Base-by-base conservation (phyloP, 2,329 filamentous ascomycete genomes). In the Sphaerulina vaccinii region DNA sequence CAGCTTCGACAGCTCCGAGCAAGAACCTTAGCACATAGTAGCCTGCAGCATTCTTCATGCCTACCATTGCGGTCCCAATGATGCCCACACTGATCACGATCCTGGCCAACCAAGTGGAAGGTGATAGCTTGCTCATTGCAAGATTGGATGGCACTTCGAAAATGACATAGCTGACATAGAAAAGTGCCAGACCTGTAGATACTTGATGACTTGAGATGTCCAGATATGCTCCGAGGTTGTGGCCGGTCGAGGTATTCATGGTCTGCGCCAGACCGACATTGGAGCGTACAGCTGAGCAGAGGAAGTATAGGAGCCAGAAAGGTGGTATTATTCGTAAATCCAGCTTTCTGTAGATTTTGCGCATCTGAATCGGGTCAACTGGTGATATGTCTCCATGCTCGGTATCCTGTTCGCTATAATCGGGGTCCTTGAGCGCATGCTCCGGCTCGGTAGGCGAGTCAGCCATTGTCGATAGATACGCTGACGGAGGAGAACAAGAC, bases 261-360 rank as follows among this genome's bases (percentile, higher is more conserved):
- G 90, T 96, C 73, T 96, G 89, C n/a, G 90, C 88, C 61, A 96
- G 84, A 56, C 90, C 90, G 59, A 96, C 88, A 71, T 95, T 96
- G 64, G 89, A 93, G 46, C 90, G 85, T 64, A 96, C 93, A 55
- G 89, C 90, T 0, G 90, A 93, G 77, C 89, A 93, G 58, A 96
- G 80, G 68, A 96, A 96, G 74, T 96, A 96, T 13, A 96, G 79
- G 13, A 86, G 70, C 90, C 90, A 96, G 71, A 96, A 92, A 23
- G 90, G 88, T 79, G 65, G 66, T 15, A 68, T 65, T 22, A 68
- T 68, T 11, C 65, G 51, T 4, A 59, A 37, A 24, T 68, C 66
- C 15, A 68, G 57, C 32, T 62, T 59, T 23, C 55, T 54, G 39
- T 63, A 64, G 40, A 64, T 55, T 18, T 47, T 36, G 10, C 51